phyloP scores from a whole-genome alignment of 805 yeast genomes.

The Candida rishiriensis region DNA sequence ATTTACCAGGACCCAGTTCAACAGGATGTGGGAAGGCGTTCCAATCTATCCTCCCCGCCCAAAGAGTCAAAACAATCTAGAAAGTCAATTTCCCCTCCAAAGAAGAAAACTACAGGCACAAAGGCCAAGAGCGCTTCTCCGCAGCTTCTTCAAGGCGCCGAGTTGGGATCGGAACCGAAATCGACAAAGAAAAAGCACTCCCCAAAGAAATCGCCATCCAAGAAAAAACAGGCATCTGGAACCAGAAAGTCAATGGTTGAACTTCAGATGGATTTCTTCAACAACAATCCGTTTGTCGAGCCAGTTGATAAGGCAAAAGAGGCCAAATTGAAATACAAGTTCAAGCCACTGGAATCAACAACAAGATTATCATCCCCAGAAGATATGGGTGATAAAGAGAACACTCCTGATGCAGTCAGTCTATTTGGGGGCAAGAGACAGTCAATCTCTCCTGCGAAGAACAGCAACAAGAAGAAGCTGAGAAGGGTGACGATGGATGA shows the following conservation, averaged over 20 bases:
- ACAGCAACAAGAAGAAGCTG: slow-evolving; percentile 11
- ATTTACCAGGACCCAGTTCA: not conserved
- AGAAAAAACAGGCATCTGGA: slow-evolving; percentile 7
- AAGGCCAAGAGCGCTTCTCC: too few species aligned
- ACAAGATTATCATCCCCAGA: not conserved
- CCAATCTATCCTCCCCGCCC: not conserved
- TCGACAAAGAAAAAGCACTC: slow-evolving; percentile 7
- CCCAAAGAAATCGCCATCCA: slow-evolving; percentile 6
- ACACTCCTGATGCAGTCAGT: not conserved
- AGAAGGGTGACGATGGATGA: slow-evolving; percentile 18
- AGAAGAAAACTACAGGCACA: too few species aligned
- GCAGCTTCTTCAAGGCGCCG: too few species aligned
- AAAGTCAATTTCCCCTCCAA: too few species aligned
- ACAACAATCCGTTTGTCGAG: slow-evolving; percentile 6
- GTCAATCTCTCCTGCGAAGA: slow-evolving; percentile 13
- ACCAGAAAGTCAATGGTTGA: slow-evolving; percentile 4
- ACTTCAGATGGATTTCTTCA: slow-evolving; percentile 11
- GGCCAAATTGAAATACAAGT: not conserved
- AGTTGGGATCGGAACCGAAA: not conserved
- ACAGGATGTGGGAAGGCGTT: too few species aligned
- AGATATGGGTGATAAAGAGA: slow-evolving; percentile 4
- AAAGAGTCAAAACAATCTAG: not conserved
- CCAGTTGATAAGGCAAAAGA: not conserved
- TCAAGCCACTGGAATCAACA: not conserved
- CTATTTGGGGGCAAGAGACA: slow-evolving; percentile 6